Conservation (phyloP, 2,329 filamentous ascomycete species). For the Colletotrichum sojae region DNA sequence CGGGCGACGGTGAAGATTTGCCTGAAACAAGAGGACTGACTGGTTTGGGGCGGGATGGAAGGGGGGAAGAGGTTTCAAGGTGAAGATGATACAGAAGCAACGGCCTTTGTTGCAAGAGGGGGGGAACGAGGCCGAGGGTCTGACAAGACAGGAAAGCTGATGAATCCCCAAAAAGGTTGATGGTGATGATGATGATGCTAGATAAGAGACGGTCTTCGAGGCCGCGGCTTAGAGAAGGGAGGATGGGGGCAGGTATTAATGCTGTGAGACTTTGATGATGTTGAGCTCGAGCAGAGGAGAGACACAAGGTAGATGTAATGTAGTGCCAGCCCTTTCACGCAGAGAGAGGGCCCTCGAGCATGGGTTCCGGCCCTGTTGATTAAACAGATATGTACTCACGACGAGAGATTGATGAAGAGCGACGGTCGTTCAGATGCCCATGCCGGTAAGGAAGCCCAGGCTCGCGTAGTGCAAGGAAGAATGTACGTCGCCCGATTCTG, state of each 20-base stretch:
- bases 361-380: conserved; percentile 34
- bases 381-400: conserved; percentile 7
- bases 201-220: conserved; percentile 16
- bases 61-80: conserved; percentile 29
- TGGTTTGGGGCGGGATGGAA: conserved; percentile 14
- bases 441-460: neutral
- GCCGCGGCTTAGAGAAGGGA: conserved; percentile 10
- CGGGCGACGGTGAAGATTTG: neutral
- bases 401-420: neutral
- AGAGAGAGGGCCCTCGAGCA: conserved; percentile 25
- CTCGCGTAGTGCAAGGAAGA: conserved; percentile 25
- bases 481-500: conserved; percentile 27
- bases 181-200: neutral
- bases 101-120: conserved; percentile 10
- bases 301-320: conserved; percentile 8
- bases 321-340: neutral
- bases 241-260: conserved; percentile 25
- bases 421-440: conserved; percentile 18
- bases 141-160: conserved; percentile 2
- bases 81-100: conserved; percentile 12
- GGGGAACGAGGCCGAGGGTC: conserved; percentile 13
- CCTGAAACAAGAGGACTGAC: conserved; percentile 25
- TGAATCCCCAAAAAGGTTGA: conserved; percentile 1
- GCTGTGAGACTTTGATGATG: conserved; percentile 25
- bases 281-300: neutral